Percentiles rank a stretch among this genome's conserved stretches.
Conservation (phyloP, 2,329 filamentous ascomycete species). For the Ophiostoma piceae region DNA sequence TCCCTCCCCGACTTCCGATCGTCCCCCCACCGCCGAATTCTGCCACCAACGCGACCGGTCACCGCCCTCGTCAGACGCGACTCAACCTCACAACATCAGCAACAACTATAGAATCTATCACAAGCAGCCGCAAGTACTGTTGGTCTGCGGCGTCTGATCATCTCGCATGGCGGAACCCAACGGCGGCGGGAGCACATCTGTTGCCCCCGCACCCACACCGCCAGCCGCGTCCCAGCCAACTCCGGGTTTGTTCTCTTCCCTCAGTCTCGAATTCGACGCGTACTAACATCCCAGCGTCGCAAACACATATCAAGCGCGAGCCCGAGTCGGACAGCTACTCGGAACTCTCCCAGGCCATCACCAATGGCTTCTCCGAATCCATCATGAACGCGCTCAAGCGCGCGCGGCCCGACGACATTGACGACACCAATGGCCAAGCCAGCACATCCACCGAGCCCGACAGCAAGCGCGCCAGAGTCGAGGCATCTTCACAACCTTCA, state of each 20-base stretch:
- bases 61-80: conserved; percentile 10
- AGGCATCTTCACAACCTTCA: conserved; percentile 12
- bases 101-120: neutral
- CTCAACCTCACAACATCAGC: neutral
- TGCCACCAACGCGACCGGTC: conserved; percentile 7
- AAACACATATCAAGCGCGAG: conserved; percentile 17
- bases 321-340: neutral
- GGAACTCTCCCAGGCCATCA: conserved; percentile 12
- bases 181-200: conserved; percentile 21
- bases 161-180: conserved; percentile 21
- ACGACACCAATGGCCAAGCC: conserved; percentile 8
- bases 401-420: conserved; percentile 26
- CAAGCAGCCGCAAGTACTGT: neutral
- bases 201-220: conserved; percentile 15
- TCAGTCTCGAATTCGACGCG: neutral
- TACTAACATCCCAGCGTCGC: conserved; percentile 1
- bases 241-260: neutral
- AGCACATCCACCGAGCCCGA: neutral
- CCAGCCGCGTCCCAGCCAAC: conserved; percentile 7
- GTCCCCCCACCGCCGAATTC: conserved; percentile 15
- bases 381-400: conserved; percentile 30
- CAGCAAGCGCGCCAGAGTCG: conserved; percentile 31
- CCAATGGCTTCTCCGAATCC: conserved; percentile 20
- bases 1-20: conserved; percentile 10
- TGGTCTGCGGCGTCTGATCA: neutral